A percentile compares a stretch with the other conserved stretches of the same genome.
Conservation (phyloP, 2,329 filamentous ascomycete species). For the Pseudogymnoascus sp. region DNA sequence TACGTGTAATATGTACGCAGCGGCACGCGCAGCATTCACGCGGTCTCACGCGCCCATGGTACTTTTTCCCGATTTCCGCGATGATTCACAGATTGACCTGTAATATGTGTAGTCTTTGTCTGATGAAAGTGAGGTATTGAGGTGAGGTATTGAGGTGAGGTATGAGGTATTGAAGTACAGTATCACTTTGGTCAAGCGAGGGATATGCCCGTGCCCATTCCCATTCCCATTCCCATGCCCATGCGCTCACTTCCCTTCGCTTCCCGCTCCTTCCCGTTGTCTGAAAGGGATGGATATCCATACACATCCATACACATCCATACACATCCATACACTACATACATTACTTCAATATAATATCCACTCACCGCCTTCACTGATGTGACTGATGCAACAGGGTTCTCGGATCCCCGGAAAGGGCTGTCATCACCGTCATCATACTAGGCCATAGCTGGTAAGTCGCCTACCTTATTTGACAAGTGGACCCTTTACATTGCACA, state of each 20-base stretch:
- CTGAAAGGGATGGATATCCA: neutral
- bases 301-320: neutral
- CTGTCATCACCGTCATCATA: neutral
- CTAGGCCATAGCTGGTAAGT: neutral
- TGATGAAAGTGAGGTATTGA: neutral
- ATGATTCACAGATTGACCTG: neutral
- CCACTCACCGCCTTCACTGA: neutral
- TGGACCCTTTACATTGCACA: neutral
- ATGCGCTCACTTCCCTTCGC: neutral
- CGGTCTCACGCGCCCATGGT: neutral
- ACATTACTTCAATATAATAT: neutral
- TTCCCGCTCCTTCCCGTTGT: constrained; percentile 4
- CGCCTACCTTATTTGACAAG: constrained; percentile 7
- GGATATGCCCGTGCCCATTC: too few species aligned
- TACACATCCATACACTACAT: neutral
- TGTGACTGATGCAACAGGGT: neutral
- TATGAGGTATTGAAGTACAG: too few species aligned
- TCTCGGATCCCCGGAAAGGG: constrained; percentile 2
- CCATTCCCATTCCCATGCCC: too few species aligned
- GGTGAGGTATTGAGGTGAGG: too few species aligned
- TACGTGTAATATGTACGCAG: neutral
- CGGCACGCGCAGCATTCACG: neutral
- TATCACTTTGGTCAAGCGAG: neutral
- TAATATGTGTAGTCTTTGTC: neutral
- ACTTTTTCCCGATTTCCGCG: neutral